phyloP scores from a whole-genome alignment of 1,284 basidiomycete genomes.

The Apiotrichum porosum region DNA sequence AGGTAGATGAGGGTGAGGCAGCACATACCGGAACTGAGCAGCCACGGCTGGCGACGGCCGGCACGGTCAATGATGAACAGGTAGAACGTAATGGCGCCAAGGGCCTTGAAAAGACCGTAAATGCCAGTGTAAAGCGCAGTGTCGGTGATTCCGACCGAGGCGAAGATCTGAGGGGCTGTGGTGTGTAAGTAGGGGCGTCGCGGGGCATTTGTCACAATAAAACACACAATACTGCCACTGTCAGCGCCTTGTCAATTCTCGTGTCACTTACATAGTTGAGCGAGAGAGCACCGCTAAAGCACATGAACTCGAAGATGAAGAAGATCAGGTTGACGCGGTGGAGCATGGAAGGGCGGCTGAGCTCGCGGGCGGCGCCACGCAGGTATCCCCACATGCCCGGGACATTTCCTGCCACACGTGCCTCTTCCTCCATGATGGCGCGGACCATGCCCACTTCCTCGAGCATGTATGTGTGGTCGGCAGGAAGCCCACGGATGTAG shows the following conservation, averaged over 20 bases:
- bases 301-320: background rate
- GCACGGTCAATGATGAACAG: conserved; percentile 32
- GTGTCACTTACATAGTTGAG: too few relatives aligned
- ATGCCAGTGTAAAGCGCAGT: conserved; percentile 45
- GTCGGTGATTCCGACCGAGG: conserved; percentile 37
- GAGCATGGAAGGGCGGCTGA: conserved; percentile 15
- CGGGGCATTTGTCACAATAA: too few relatives aligned
- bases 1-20: conserved; percentile 26
- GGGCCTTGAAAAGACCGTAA: conserved; percentile 46
- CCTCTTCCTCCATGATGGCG: conserved; percentile 29
- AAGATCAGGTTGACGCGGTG: background rate
- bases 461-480: conserved; percentile 40
- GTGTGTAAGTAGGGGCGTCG: too few relatives aligned
- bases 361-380: background rate
- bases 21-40: conserved; percentile 19
- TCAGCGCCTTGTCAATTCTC: too few relatives aligned
- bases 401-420: conserved; percentile 7
- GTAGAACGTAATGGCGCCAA: conserved; percentile 24
- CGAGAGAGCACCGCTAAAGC: background rate
- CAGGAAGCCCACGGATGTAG: conserved; percentile 48
- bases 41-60: conserved; percentile 34
- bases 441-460: conserved; percentile 43
- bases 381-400: conserved; percentile 1
- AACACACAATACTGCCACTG: too few relatives aligned
- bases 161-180: conserved; percentile 36